These are phyloP conservation scores for Rhodotorula mucilaginosa DNA, from an alignment of 1,284 basidiomycete species.

Conservation along the genomic window DNA sequence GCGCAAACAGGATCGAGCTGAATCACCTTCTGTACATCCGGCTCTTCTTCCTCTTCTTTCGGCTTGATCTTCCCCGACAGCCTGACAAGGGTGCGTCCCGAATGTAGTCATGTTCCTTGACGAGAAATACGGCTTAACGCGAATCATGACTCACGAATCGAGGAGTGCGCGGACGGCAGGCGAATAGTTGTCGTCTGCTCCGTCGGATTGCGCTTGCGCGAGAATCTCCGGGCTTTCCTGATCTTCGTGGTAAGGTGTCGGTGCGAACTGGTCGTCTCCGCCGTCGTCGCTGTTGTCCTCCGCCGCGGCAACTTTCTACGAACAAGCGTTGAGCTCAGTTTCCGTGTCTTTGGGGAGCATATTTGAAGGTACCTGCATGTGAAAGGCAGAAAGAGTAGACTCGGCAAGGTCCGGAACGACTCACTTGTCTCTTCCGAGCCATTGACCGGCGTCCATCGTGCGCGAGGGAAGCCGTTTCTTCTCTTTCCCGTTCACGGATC, in stretches of 20 bases:
- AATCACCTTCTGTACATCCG: constrained; percentile 50
- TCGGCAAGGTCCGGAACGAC: constrained; percentile 38
- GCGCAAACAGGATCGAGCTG: constrained; percentile 33
- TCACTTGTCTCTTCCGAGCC: constrained; percentile 62
- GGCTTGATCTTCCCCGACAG: constrained; percentile 7
- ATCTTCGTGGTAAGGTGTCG: constrained; percentile 53
- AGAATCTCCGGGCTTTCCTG: constrained; percentile 15
- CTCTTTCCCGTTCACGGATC: constrained; percentile 22
- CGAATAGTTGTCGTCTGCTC: constrained; percentile 59
- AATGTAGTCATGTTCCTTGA: no score
- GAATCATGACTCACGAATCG: constrained; percentile 60
- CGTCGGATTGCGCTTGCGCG: constrained; percentile 51
- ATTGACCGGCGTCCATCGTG: constrained; percentile 57
- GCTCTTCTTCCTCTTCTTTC: constrained; percentile 43
- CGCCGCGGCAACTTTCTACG: constrained; percentile 16
- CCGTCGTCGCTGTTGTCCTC: constrained; percentile 21
- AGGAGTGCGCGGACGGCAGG: constrained; percentile 77
- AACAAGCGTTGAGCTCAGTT: no score
- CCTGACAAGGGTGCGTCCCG: not conserved
- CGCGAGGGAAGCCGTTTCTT: constrained; percentile 34
- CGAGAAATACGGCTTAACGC: no score
- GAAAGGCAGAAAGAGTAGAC: no score
- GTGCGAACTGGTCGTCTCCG: constrained; percentile 64
- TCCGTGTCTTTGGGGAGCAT: no score
- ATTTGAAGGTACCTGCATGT: no score